These are phyloP conservation scores for Alternaria rosae DNA, from an alignment of 2,329 filamentous ascomycete species.

Conservation along the genomic window DNA sequence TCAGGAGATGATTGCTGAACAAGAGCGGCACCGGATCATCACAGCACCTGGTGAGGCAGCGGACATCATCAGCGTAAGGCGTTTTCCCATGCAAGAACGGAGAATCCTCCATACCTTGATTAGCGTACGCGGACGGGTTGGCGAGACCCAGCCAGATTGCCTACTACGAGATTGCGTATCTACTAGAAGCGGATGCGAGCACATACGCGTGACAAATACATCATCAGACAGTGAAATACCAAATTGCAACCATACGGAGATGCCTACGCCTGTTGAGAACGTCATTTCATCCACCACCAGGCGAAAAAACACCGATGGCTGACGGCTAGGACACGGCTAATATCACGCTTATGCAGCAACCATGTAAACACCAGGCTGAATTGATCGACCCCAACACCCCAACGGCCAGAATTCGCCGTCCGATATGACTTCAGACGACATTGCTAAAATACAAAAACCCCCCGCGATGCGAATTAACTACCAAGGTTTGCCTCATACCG, in stretches of 20 bases:
- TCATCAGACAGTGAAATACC: background rate
- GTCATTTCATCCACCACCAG: background rate
- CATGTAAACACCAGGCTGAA: background rate
- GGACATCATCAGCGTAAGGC: background rate
- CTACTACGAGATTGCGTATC: background rate
- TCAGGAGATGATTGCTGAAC: background rate
- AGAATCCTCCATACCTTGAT: background rate
- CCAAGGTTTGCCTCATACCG: slow-evolving; percentile 30
- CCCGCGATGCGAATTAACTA: background rate
- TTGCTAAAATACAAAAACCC: background rate
- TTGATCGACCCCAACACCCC: background rate
- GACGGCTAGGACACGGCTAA: background rate
- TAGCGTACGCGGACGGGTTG: background rate
- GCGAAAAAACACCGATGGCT: background rate
- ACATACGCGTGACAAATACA: background rate
- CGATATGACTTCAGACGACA: background rate
- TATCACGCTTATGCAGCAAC: slow-evolving; percentile 1
- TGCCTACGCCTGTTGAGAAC: background rate
- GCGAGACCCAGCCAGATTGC: background rate
- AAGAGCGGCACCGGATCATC: background rate
- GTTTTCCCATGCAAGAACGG: background rate
- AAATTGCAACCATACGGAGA: background rate
- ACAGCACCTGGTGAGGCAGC: background rate
- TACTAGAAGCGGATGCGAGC: background rate
- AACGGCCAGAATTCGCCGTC: slow-evolving; percentile 31